These are phyloP conservation scores for Dioszegia aurantiaca DNA, from an alignment of 768 basidiomycete genomes.

Conservation along the genomic window DNA sequence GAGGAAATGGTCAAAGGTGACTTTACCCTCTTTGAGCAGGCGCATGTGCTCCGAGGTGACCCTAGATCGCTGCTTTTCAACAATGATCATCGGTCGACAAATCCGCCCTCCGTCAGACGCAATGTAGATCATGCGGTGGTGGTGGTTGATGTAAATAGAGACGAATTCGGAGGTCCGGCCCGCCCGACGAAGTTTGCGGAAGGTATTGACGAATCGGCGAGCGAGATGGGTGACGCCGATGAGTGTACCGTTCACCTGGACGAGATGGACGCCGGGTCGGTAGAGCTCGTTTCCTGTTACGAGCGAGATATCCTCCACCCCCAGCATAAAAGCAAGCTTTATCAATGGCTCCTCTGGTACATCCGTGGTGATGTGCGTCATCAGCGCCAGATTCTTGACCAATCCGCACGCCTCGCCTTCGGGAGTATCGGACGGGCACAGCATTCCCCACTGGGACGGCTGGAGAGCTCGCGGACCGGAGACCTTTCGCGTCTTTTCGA, in stretches of 20 bases:
- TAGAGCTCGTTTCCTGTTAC: constrained; percentile 95
- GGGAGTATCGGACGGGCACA: constrained; percentile 96
- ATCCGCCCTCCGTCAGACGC: constrained; percentile 97
- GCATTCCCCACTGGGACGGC: constrained; percentile 97
- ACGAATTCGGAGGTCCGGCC: constrained; percentile 94
- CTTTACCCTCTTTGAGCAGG: constrained; percentile 73
- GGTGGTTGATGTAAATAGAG: constrained; percentile 90
- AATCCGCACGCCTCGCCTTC: constrained; percentile 99
- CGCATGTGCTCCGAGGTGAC: constrained; percentile 76
- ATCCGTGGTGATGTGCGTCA: constrained; percentile 99
- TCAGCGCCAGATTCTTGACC: constrained; percentile 90
- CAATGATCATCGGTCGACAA: constrained; percentile 95
- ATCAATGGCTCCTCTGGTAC: constrained; percentile 94
- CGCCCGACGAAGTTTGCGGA: constrained; percentile 87
- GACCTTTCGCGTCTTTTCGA: constrained; percentile 98
- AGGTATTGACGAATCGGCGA: constrained; percentile 77
- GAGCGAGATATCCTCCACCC: constrained; percentile 92
- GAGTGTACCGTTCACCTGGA: constrained; percentile 94
- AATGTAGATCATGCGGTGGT: constrained; percentile 90
- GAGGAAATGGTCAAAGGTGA: constrained; percentile 92
- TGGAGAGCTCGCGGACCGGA: constrained; percentile 95
- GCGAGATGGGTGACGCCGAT: constrained; percentile 88
- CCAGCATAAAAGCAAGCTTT: constrained; percentile 86
- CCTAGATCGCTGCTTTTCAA: constrained; percentile 72
- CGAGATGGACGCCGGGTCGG: constrained; percentile 83